Percentiles rank a stretch among this genome's conserved stretches.
Evolutionary conservation across 495 filamentous ascomycete genomes (phyloP).

Genomic region (Collariella sp.): DNA sequence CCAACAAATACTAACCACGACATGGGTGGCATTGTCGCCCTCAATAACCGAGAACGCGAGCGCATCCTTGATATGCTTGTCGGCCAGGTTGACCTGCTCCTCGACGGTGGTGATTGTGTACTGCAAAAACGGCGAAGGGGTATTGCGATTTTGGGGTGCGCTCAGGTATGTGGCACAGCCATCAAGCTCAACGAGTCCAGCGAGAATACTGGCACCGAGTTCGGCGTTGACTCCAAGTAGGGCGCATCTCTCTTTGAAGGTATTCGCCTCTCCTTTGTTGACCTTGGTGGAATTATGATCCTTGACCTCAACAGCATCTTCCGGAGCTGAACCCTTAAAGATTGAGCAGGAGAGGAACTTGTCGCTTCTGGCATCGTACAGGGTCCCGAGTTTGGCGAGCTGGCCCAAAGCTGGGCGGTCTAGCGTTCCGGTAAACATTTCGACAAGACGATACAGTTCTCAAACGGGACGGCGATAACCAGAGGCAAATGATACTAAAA

Average conservation of each 20-base stretch:
- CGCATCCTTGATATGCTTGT: not conserved
- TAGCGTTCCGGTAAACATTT: not conserved
- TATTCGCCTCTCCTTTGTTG: not conserved
- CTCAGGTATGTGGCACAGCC: not conserved
- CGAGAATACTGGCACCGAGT: not conserved
- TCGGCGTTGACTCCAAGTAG: not conserved
- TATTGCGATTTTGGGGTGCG: no score
- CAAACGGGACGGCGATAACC: no score
- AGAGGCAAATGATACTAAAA: no score
- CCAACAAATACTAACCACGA: not conserved
- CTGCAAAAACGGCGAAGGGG: not conserved
- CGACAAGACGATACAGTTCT: no score
- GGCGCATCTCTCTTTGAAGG: not conserved
- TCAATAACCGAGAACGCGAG: not conserved
- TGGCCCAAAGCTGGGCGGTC: not conserved
- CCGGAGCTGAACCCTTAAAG: not conserved
- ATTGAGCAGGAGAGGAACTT: not conserved
- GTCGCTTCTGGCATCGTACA: constrained; percentile 3
- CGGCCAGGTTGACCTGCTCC: not conserved
- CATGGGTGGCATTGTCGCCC: not conserved
- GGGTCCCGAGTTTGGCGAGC: not conserved
- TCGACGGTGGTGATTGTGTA: constrained; percentile 2
- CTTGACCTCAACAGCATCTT: not conserved
- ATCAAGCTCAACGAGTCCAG: not conserved
- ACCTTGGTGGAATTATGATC: not conserved